Conservation (phyloP, 768 basidiomycete species). For the Lactifluus subvellereus region DNA sequence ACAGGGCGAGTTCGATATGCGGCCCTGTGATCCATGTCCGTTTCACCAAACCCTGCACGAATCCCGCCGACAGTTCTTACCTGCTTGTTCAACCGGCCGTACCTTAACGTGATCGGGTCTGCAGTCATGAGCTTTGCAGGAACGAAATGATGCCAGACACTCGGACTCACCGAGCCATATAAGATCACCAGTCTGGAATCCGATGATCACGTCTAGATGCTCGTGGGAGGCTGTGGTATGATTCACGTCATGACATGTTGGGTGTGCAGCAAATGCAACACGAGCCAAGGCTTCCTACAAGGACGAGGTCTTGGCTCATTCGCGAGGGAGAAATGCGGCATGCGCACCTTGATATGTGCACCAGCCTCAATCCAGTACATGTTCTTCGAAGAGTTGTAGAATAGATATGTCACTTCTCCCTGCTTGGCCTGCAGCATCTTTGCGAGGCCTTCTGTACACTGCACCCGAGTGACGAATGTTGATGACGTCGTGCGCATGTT, state of each 20-base stretch:
- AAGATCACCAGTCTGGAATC: conserved; percentile 91
- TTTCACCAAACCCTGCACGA: neutral
- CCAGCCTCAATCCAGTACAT: conserved; percentile 85
- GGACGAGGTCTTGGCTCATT: neutral
- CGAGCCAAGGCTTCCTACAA: conserved; percentile 77
- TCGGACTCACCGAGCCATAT: conserved; percentile 77
- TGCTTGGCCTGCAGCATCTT: conserved; percentile 69
- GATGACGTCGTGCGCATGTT: conserved; percentile 89
- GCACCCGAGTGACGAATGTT: conserved; percentile 84
- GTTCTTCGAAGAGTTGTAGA: conserved; percentile 82
- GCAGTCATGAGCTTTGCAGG: conserved; percentile 3
- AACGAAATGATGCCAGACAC: conserved; percentile 4
- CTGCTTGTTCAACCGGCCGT: conserved; percentile 85
- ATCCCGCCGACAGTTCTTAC: conserved; percentile 33
- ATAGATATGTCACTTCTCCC: conserved; percentile 81
- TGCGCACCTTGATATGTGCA: conserved; percentile 70
- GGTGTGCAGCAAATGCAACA: conserved; percentile 79
- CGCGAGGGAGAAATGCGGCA: neutral
- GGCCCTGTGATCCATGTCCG: conserved; percentile 44
- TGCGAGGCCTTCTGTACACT: conserved; percentile 70
- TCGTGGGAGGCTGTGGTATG: conserved; percentile 68
- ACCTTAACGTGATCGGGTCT: conserved; percentile 79
- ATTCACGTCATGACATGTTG: conserved; percentile 91
- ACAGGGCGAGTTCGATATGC: conserved; percentile 73
- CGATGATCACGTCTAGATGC: conserved; percentile 82